These are phyloP conservation scores for Lactarius evosmus DNA, from an alignment of 768 basidiomycete species.

Conservation along the genomic window DNA sequence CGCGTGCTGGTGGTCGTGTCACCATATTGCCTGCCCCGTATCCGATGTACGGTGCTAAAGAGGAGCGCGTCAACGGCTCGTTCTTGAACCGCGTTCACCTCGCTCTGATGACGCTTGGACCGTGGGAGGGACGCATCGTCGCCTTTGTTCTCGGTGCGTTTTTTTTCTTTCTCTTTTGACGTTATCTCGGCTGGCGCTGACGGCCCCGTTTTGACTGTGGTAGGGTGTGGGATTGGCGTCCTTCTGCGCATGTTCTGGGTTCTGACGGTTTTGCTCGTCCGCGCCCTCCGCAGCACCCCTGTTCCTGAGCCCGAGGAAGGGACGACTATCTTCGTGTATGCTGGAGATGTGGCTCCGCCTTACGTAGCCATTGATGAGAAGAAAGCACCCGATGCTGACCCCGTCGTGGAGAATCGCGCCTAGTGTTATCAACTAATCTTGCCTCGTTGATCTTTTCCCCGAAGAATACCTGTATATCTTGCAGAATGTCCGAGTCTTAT, in stretches of 20 bases:
- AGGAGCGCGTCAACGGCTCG: conserved; percentile 26
- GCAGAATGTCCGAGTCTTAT: not conserved
- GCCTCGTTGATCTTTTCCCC: not conserved
- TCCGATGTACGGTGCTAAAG: conserved; percentile 30
- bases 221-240: conserved; percentile 83
- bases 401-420: not conserved
- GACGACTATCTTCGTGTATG: conserved; percentile 9
- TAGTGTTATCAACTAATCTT: not conserved
- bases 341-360: conserved; percentile 19
- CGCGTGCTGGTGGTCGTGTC: not conserved
- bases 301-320: conserved; percentile 40
- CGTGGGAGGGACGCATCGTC: conserved; percentile 80
- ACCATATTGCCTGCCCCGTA: not conserved
- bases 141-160: conserved; percentile 76
- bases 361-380: conserved; percentile 17
- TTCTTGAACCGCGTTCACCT: conserved; percentile 50
- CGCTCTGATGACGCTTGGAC: conserved; percentile 66
- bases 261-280: conserved; percentile 56
- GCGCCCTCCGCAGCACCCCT: conserved; percentile 44
- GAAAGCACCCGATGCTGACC: not conserved
- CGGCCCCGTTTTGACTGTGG: conserved; percentile 3
- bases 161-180: not conserved
- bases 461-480: not conserved
- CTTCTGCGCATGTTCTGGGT: conserved; percentile 81
- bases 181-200: not conserved